Percentiles rank a stretch among this genome's conserved stretches.
Evolutionary conservation across 768 basidiomycete species (phyloP).

Genomic region (Mrakia blollopis): DNA sequence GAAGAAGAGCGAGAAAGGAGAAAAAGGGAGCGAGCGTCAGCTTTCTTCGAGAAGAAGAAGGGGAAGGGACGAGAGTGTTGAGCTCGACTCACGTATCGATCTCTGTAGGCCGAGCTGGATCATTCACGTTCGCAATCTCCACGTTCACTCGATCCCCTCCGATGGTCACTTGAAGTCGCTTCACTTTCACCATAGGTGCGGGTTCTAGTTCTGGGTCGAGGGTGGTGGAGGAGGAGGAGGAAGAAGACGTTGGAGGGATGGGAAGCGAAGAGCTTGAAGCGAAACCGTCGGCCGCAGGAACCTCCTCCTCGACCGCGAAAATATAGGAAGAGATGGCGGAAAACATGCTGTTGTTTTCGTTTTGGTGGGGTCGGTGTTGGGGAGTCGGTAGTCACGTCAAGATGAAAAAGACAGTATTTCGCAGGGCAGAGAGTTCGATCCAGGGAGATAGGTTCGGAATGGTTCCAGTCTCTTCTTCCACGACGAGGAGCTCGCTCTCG

Average conservation of each 20-base stretch:
- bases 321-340: too few species aligned
- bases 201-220: background rate
- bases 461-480: too few species aligned
- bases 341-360: too few species aligned
- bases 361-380: too few species aligned
- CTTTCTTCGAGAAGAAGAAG: too few species aligned
- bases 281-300: background rate
- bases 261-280: background rate
- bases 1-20: background rate
- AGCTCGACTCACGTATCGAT: slow-evolving; percentile 33
- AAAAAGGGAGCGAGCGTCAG: background rate
- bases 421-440: too few species aligned
- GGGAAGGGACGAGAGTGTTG: too few species aligned
- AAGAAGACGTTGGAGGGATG: background rate
- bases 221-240: background rate
- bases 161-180: slow-evolving; percentile 46
- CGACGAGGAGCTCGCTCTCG: too few species aligned
- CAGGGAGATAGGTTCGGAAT: too few species aligned
- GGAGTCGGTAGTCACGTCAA: too few species aligned
- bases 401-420: too few species aligned
- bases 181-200: slow-evolving; percentile 5
- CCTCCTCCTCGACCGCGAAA: too few species aligned
- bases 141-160: slow-evolving; percentile 31
- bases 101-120: slow-evolving; percentile 31
- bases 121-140: slow-evolving; percentile 34